A percentile compares a stretch with the other conserved stretches of the same genome.
These are phyloP conservation scores for Pseudopithomyces chartarum DNA, from an alignment of 2,329 filamentous ascomycete genomes.

Conservation along the genomic window DNA sequence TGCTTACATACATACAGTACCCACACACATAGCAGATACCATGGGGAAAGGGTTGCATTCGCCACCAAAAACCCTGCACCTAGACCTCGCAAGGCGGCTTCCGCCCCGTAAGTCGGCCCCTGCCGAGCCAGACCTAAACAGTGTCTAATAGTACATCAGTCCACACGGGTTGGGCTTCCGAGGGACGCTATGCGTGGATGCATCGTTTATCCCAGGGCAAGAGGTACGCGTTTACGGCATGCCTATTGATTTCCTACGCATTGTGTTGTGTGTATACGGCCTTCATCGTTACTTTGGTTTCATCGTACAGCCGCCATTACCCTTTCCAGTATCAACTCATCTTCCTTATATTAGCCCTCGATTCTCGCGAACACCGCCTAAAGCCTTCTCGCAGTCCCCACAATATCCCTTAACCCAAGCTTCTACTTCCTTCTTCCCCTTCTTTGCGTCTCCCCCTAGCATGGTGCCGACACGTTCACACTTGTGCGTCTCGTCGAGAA, in stretches of 20 bases:
- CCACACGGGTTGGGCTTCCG: no score
- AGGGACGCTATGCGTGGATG: no score
- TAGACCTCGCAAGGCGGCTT: neutral
- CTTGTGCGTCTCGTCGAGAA: slow-evolving; percentile 75
- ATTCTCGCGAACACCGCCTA: slow-evolving; percentile 11
- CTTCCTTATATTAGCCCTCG: slow-evolving; percentile 8
- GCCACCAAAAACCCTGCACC: neutral
- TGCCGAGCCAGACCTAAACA: neutral
- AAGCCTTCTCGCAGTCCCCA: slow-evolving; percentile 60
- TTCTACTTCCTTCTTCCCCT: slow-evolving; percentile 53
- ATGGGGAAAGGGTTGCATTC: neutral
- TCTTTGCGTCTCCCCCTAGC: slow-evolving; percentile 45
- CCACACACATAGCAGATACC: no score
- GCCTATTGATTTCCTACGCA: neutral
- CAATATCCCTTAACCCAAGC: slow-evolving; percentile 67
- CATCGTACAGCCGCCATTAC: neutral
- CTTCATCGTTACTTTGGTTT: neutral
- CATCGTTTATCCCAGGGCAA: no score
- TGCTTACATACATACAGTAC: no score
- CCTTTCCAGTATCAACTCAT: neutral
- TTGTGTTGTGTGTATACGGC: neutral
- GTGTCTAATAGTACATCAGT: no score
- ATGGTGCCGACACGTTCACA: slow-evolving; percentile 68
- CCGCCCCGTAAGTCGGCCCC: neutral
- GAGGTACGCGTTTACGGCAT: no score